Evolutionary conservation across 495 filamentous ascomycete species (phyloP), one percentile per base, ranked within the genome.

Genomic region (Podospora didyma): DNA sequence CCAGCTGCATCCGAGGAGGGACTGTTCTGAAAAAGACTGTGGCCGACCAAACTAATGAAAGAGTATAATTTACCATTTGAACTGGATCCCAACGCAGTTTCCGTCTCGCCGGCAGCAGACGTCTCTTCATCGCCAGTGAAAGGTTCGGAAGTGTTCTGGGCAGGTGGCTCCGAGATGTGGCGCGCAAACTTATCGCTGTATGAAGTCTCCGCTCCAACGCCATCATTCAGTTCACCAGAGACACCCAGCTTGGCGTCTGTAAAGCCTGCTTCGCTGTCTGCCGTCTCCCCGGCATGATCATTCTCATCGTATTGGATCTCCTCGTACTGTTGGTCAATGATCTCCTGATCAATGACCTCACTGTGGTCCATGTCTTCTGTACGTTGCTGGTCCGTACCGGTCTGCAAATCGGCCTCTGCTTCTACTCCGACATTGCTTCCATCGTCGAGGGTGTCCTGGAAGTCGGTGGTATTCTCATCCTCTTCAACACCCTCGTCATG

Each of bases 371-470:
- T 12, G 9, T 35, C 51, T 37, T 2, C 34, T 12, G 46, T 22
- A 19, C 23, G 35, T 5, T 20, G n/a, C 19, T 16, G 12, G 39
- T 21, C 20, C 22, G 23, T 45, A 24, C 39, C 12, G 20, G 35
- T 16, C 26, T 54, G 34, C n/a, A 28, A 22, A 23, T 54, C 26
- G 24, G 22, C 31, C 14, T 3, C 19, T 6, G 35, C 57, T 26
- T 12, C 46, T 46, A 54, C 22, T n/a, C n/a, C n/a, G 7, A 23
- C 22, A 9, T 59, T 57, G 41, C 62, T 51, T 57, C 79, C 73
- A 49, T 77, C 76, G 28, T 75, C 73, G 11, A 73, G 73, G 48
- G 79, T 73, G 31, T 7, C 19, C 21, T 49, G 47, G 9, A 49
- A 10, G 1, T 44, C 39, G 12, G 20, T 19, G 22, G 21, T 20